These are phyloP conservation scores for Picea glauca DNA, from an alignment of 75 land plant species.

Conservation along the genomic window DNA sequence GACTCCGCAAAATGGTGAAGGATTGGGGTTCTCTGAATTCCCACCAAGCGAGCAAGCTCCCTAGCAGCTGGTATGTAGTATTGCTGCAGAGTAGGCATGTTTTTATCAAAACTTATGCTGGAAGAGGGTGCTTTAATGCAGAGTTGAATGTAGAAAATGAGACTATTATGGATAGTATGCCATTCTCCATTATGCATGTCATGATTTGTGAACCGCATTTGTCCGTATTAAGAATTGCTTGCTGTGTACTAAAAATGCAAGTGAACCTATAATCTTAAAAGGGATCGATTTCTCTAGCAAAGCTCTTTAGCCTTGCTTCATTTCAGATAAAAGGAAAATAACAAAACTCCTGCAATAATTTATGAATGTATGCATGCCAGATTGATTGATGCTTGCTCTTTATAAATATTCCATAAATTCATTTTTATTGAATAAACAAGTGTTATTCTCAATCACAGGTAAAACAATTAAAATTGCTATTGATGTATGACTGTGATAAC, in stretches of 20 bases:
- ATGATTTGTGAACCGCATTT: not conserved
- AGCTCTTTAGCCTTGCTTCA: not conserved
- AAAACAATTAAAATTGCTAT: not conserved
- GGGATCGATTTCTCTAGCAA: too few species aligned
- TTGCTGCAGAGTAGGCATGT: constrained; percentile 39
- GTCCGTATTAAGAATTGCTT: not conserved
- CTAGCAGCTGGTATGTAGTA: constrained; percentile 88
- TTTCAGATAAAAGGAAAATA: not conserved
- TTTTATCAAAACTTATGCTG: not conserved
- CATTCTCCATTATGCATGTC: not conserved
- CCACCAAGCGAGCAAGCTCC: constrained; percentile 71
- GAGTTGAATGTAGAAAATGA: not conserved
- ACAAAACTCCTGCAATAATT: not conserved
- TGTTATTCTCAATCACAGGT: not conserved
- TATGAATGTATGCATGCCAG: not conserved
- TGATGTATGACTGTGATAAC: not conserved
- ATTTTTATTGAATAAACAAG: not conserved
- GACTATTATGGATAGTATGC: not conserved
- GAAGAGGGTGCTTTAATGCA: not conserved
- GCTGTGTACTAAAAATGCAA: not conserved
- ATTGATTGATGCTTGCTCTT: not conserved
- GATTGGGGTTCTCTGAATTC: constrained; percentile 75
- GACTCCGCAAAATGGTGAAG: constrained; percentile 92
- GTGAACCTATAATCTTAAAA: not conserved
- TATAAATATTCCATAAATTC: not conserved